Base-by-base conservation (phyloP, 345 rosid species). In the Abelmoschus esculentus region DNA sequence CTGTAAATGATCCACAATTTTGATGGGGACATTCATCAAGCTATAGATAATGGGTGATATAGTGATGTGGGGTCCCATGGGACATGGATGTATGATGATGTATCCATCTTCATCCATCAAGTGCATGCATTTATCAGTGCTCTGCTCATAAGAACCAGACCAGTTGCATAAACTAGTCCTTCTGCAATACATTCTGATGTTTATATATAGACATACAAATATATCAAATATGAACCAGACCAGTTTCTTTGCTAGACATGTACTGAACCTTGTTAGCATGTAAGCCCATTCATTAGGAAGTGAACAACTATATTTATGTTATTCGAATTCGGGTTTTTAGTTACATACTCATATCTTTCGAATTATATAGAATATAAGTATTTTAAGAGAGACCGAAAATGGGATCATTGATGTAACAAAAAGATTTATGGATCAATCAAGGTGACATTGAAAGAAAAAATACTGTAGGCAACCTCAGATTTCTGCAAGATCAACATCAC, bases 281-380 rank as follows among this genome's bases (percentile, higher is more conserved):
- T 49, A 59, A 67, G 38, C 40, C 17, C 56, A 66, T 66, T 66
- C 57, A 66, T 29, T 66, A 29, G n/a, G 40, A 17, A 65, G 53
- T 32, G 54, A 44, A 65, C 36, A 44, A 11, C 36, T 17, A 44
- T 2, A 66, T 66, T 47, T 29, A 18, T 18, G 58, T 19, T 54
- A 54, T 19, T 54, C 3, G 12, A 19, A 54, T 19, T 17, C 5
- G 58, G 26, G 13, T 7, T 8, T 19, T 54, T 54, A 53, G 18
- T 53, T 53, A 1, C 57, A 9, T 53, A 3, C n/a, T 53, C 12
- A 5, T 7, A 18, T 53, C 11, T 53, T 3, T 47, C n/a, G 17
- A 53, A 53, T 47, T 47, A 14, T 14, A 3, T 13, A n/a, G n/a
- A 6, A 47, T 46, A 13, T 3, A 4, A 47, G 5, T 47, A 47